phyloP scores from a whole-genome alignment of 306 rosid species.

The Datisca glomerata region DNA sequence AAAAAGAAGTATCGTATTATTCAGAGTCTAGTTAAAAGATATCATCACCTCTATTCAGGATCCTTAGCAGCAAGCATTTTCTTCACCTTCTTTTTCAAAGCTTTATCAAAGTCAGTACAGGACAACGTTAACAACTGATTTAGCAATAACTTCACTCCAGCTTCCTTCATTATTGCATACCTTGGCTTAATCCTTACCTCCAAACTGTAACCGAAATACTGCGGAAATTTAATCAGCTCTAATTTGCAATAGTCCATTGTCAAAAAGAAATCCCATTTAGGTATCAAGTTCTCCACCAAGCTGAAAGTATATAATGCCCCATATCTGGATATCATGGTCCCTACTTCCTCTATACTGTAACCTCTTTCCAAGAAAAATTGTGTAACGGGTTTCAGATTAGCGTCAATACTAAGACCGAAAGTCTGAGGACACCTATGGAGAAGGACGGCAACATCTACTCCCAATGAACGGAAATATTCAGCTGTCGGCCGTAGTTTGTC shows the following conservation, averaged over 20 bases:
- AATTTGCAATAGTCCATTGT: constrained; percentile 55
- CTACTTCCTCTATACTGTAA: constrained; percentile 53
- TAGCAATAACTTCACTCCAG: constrained; percentile 49
- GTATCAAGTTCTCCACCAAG: constrained; percentile 49
- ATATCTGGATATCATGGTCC: constrained; percentile 73
- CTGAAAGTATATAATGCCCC: constrained; percentile 68
- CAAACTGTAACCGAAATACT: constrained; percentile 76
- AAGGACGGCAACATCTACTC: constrained; percentile 72
- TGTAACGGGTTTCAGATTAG: constrained; percentile 67
- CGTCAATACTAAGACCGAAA: constrained; percentile 79
- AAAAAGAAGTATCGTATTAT: too few species aligned
- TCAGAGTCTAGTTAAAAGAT: too few species aligned
- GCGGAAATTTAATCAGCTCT: constrained; percentile 80
- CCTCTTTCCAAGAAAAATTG: constrained; percentile 66
- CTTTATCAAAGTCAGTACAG: constrained; percentile 27
- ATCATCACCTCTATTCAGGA: not conserved
- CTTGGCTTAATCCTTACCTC: constrained; percentile 79
- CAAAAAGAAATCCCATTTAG: constrained; percentile 79
- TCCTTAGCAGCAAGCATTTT: constrained; percentile 23
- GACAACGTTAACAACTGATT: constrained; percentile 73
- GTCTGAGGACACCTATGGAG: constrained; percentile 51
- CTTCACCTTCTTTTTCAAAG: constrained; percentile 43
- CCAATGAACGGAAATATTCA: constrained; percentile 55
- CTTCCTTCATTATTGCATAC: constrained; percentile 41
- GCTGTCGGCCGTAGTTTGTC: constrained; percentile 83